Evolutionary conservation across 1,284 basidiomycete species (phyloP), one percentile per base, ranked within the genome.

Genomic region (Moesziomyces globuligerus): DNA sequence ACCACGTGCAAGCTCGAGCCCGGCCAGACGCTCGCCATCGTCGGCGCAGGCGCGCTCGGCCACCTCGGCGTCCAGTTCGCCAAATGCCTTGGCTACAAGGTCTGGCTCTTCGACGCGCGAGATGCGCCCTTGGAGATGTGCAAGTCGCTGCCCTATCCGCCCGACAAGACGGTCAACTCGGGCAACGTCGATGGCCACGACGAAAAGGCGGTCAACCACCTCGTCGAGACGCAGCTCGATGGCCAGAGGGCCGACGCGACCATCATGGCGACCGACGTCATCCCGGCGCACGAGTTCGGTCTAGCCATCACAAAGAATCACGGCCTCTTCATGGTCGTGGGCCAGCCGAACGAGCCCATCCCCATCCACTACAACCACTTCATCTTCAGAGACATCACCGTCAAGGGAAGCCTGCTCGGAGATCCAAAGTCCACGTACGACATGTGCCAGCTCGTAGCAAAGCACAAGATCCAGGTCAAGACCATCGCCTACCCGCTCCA

Each of bases 41-140:
- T 84, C 39, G 84, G 84, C 10, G 64, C 84, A 26, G 84, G 84
- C 56, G 82, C 81, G n/a, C 75, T 84, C 1, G 82, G 83, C 4
- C 82, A 83, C 53, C 68, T 84, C 20, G 82, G 68, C 1, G 44
- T 83, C 7, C 81, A 82, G 53, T 80, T 76, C 49, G 80, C 78
- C 8, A 61, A 68, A 29, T 79, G 81, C 48, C 71, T 83, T 42
- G 83, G 83, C 10, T 80, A 53, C 64, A 69, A 80, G 10, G 79
- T 80, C 4, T 80, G 82, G 36, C 81, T 71, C 2, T 59, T 76
- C 23, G 74, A 76, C 48, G 71, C 74, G 7, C 23, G 74, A 25
- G 58, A 76, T 41, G 54, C 58, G 8, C 48, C 54, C 3, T 20
- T 65, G 1, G 50, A 57, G 24, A 57, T 68, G 58, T 61, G 58